These are phyloP conservation scores for Yarrowia alimentaria DNA, from an alignment of 805 yeast genomes.

Conservation along the genomic window DNA sequence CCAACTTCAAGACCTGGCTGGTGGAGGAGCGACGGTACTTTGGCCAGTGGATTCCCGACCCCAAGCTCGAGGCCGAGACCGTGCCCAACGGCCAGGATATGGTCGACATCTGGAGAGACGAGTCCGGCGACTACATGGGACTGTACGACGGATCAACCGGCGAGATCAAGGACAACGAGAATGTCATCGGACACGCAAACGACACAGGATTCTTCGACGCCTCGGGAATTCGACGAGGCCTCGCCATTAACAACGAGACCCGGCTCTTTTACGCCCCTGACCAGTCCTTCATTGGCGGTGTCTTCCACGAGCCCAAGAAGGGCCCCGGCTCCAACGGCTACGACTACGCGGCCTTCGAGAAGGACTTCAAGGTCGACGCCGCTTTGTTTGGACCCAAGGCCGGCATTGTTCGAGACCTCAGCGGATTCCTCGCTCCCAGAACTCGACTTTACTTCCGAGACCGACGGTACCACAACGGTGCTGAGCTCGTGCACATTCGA, in stretches of 20 bases:
- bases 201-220: constrained; percentile 5
- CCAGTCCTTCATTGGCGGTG: constrained; percentile 11
- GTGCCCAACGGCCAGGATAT: background rate
- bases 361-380: constrained; percentile 3
- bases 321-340: constrained; percentile 8
- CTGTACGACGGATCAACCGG: background rate
- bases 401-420: constrained; percentile 5
- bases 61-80: background rate
- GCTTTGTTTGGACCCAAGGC: constrained; percentile 2
- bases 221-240: background rate
- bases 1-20: constrained; percentile 4
- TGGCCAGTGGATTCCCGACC: constrained; percentile 8
- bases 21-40: constrained; percentile 6
- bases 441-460: constrained; percentile 1
- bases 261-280: constrained; percentile 2
- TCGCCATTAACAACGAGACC: constrained; percentile 3
- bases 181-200: constrained; percentile 5
- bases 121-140: background rate
- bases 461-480: background rate
- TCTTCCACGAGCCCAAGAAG: constrained; percentile 1
- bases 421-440: background rate
- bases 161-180: background rate
- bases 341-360: background rate
- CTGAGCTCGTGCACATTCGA: constrained; percentile 1
- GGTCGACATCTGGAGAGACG: constrained; percentile 1